Base-by-base conservation (phyloP, 768 basidiomycete genomes). In the Suillus subalutaceus region DNA sequence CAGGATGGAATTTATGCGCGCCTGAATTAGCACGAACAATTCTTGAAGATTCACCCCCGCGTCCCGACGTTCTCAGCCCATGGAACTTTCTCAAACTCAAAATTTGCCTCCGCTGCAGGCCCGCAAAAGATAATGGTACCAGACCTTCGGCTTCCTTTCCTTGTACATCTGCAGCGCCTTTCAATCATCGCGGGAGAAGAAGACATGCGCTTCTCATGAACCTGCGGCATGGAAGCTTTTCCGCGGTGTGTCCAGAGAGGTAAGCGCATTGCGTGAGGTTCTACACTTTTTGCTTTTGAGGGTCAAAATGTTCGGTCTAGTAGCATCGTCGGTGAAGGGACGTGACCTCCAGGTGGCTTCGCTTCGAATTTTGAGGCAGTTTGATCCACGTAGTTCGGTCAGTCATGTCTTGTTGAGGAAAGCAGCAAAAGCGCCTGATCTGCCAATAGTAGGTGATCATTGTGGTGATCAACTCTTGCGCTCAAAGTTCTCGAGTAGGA, bases 171-270 rank as follows among this genome's bases (percentile, higher is more conserved):
- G 32, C 37, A 26, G 41, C 26, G 41, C 58, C 41, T 43, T 43
- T 43, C 59, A 43, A 60, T 60, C 43, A 20, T 60, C 59, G 59
- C 59, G 59, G 59, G 59, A 60, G 59, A 60, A 60, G 59, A 60
- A 43, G 58, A 12, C 58, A 10, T 1, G 5, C 16, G 40, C 58
- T 59, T 59, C 58, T 18, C 40, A 12, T 43, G n/a, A 20, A 44
- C 59, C 59, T 43, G 41, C 12, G 4, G 30, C 10, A 43, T 32
- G 18, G 41, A 43, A 43, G 41, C 41, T 37, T 55, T 56, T 56
- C 35, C 35, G 55, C 55, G 55, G 55, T 38, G 18, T 43, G 40
- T 30, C 26, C 30, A 60, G 10, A 20, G 18, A 44, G 26, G 40
- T n/a, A 43, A 60, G 40, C 26, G 26, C 18, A 43, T 32, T 43